Evolutionary conservation across 2,329 filamentous ascomycete species (phyloP).

Genomic region (Neoascochyta sp.): DNA sequence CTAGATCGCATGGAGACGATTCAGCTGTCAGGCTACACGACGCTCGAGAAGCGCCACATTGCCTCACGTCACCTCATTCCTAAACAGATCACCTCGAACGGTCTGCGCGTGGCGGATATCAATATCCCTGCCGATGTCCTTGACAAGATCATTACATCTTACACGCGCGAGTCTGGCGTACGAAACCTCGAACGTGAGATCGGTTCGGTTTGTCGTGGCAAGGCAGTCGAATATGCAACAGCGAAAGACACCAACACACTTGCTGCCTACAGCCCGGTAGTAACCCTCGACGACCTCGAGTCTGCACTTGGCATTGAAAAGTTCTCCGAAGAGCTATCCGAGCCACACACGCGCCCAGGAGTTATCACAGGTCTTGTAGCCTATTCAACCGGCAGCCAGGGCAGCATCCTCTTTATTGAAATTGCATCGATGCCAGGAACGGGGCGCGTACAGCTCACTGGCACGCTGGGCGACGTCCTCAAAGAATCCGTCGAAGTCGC

Average conservation of each 20-base stretch:
- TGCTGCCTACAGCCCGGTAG: constrained; percentile 64
- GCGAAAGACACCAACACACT: constrained; percentile 70
- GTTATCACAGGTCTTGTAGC: constrained; percentile 95
- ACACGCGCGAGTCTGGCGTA: constrained; percentile 94
- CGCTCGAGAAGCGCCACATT: constrained; percentile 93
- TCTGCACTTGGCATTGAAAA: constrained; percentile 87
- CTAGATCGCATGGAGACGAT: constrained; percentile 98
- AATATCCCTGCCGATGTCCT: constrained; percentile 77
- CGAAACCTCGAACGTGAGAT: constrained; percentile 95
- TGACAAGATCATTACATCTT: constrained; percentile 91
- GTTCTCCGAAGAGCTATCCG: constrained; percentile 93
- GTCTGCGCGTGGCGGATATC: constrained; percentile 72
- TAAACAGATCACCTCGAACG: constrained; percentile 91
- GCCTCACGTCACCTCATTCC: constrained; percentile 89
- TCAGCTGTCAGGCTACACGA: constrained; percentile 89
- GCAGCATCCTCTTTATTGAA: constrained; percentile 96
- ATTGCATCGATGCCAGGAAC: constrained; percentile 94
- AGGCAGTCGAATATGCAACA: constrained; percentile 87
- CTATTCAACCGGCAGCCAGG: constrained; percentile 87
- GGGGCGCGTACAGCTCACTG: constrained; percentile 89
- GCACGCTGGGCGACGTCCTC: constrained; percentile 91
- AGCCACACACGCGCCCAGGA: constrained; percentile 74
- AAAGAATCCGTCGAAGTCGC: constrained; percentile 98
- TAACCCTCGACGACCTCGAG: constrained; percentile 79
- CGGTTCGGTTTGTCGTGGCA: constrained; percentile 82